These are phyloP conservation scores for Myxozyma udenii DNA, from an alignment of 805 yeast genomes.

Conservation along the genomic window DNA sequence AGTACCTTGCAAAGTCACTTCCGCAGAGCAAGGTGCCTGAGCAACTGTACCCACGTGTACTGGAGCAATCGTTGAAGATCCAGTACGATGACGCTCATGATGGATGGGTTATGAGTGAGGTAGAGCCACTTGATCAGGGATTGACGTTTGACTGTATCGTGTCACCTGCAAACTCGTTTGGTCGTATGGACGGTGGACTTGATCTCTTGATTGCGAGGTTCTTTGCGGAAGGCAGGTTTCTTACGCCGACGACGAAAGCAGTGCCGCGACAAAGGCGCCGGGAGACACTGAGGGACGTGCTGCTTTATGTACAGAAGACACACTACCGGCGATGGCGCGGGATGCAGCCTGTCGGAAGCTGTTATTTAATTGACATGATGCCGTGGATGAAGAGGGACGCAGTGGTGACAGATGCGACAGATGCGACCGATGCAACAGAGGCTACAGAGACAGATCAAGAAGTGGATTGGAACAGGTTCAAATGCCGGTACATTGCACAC, in stretches of 20 bases:
- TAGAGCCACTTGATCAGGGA: background rate
- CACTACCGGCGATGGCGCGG: slow-evolving; percentile 19
- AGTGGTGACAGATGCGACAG: background rate
- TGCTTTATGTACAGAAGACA: slow-evolving; percentile 11
- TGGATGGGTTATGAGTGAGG: background rate
- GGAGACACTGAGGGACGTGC: slow-evolving; percentile 2
- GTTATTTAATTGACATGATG: slow-evolving; percentile 24
- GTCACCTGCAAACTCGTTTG: slow-evolving; percentile 29
- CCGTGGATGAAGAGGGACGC: slow-evolving; percentile 11
- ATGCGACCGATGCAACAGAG: background rate
- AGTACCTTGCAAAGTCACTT: slow-evolving; percentile 1
- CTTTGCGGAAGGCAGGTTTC: background rate
- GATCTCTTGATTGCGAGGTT: slow-evolving; percentile 21
- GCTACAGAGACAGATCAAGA: background rate
- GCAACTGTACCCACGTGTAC: slow-evolving; percentile 2
- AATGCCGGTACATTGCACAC: slow-evolving; percentile 28
- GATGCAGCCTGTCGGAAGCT: slow-evolving; percentile 24
- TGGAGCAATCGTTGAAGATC: slow-evolving; percentile 3
- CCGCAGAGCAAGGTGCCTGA: background rate
- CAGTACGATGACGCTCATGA: background rate
- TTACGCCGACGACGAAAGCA: background rate
- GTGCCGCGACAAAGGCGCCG: background rate
- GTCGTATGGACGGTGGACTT: slow-evolving; percentile 30
- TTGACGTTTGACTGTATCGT: slow-evolving; percentile 27
- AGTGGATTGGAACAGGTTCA: slow-evolving; percentile 8